phyloP scores from a whole-genome alignment of 306 rosid genomes.

The Quercus alba region DNA sequence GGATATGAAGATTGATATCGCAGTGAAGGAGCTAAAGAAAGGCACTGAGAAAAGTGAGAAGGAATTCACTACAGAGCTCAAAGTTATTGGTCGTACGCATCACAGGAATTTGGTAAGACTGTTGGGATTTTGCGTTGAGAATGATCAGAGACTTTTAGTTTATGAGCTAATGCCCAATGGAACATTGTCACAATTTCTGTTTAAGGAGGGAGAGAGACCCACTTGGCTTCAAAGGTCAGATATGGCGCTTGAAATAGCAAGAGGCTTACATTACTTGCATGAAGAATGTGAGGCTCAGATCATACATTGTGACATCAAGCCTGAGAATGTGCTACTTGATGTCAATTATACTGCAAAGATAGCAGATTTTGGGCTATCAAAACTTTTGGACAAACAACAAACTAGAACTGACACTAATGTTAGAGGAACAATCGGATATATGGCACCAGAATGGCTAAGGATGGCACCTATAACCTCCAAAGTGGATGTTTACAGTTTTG shows the following conservation, averaged over 20 bases:
- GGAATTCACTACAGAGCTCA: conserved; percentile 39
- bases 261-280: conserved; percentile 32
- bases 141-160: conserved; percentile 27
- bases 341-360: no score
- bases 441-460: no score
- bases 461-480: no score
- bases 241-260: conserved; percentile 31
- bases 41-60: conserved; percentile 20
- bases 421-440: no score
- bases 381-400: no score
- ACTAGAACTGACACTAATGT: no score
- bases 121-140: conserved; percentile 34
- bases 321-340: conserved; percentile 38
- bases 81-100: conserved; percentile 33
- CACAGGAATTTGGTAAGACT: conserved; percentile 37
- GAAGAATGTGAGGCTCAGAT: conserved; percentile 33
- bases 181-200: conserved; percentile 20
- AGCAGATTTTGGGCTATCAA: no score
- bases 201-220: conserved; percentile 22
- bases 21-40: conserved; percentile 34
- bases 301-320: conserved; percentile 44
- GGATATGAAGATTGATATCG: conserved; percentile 18
- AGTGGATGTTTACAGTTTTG: no score
- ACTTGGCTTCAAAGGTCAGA: conserved; percentile 33
- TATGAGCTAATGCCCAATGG: conserved; percentile 16